phyloP scores from a whole-genome alignment of 2,329 filamentous ascomycete species.

The Cercospora sp. region DNA sequence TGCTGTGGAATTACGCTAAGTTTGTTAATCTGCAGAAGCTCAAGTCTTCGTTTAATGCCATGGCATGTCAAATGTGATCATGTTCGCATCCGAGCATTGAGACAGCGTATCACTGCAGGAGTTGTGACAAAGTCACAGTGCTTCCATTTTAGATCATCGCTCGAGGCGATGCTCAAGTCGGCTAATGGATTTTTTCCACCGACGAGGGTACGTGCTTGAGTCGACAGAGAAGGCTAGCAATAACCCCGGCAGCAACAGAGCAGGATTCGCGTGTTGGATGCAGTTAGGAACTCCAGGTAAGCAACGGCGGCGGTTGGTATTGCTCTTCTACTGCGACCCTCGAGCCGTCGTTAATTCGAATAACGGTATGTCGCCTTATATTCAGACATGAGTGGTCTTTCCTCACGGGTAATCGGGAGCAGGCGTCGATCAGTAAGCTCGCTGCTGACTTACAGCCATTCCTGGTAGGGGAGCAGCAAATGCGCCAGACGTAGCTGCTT shows the following conservation, averaged over 20 bases:
- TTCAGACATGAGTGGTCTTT: not conserved
- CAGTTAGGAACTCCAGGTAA: not conserved
- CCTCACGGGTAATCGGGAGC: not conserved
- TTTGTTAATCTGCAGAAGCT: not conserved
- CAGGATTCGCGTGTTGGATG: not conserved
- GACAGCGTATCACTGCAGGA: not conserved
- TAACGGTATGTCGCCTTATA: not conserved
- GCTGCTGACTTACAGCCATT: constrained; percentile 27
- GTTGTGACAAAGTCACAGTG: not conserved
- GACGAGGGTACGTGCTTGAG: not conserved
- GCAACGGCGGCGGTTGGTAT: not conserved
- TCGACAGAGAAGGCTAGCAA: not conserved
- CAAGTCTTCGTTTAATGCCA: not conserved
- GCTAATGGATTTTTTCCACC: not conserved
- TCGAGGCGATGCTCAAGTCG: not conserved
- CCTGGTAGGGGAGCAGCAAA: constrained; percentile 28
- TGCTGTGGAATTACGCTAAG: not conserved
- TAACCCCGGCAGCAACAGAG: not conserved
- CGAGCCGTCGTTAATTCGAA: not conserved
- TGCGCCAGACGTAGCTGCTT: constrained; percentile 26
- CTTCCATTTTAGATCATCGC: not conserved
- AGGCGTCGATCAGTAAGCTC: constrained; percentile 25
- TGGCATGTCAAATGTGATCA: not conserved
- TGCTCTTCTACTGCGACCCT: not conserved
- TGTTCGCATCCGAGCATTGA: not conserved